Evolutionary conservation across 208 protist genomes (phyloP), one percentile per base, ranked within the genome.

Genomic region (Leishmania gerbilli): DNA sequence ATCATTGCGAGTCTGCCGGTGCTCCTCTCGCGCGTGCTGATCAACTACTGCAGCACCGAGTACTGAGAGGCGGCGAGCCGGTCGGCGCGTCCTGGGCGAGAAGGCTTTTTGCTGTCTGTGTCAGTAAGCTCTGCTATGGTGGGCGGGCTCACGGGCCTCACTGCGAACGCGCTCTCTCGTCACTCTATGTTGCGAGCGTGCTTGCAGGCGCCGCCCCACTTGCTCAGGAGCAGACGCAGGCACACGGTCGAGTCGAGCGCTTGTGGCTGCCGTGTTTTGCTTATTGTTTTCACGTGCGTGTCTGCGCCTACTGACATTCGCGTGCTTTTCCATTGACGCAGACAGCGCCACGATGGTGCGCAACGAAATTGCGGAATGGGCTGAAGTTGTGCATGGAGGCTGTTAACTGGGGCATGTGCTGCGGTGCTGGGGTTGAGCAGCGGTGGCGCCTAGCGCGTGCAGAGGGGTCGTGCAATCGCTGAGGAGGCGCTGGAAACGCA

Each of bases 1-100:
- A 87, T 96, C 27, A 91, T 98, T 65, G 92, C 93, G 17, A 92
- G 89, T 58, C 86, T 98, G 37, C 96, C 96, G 13, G 87, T 89
- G 65, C 72, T 91, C 2, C 84, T 97, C 4, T 97, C 94, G 0
- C 87, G 93, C n/a, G 91, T 97, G 24, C 82, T 93, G 24, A 91
- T 98, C 67, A 97, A 98, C 76, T 95, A 92, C 85, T 96, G 94
- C 83, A 90, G 83, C 84, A 84, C 78, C 0, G 89, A 93, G 51
- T 95, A 87, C 79, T 93, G 72, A 84, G 34, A 17, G 21, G 34
- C 1, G n/a, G 21, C 24, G 45, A 51, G 21, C 0, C 2, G 5
- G 45, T 31, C 27, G 15, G 62, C 15, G 62, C 6, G 62, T 21
- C 0, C 24, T 34, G 13, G 69, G 40, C 24, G 21, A 15, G 8